Evolutionary conservation across 1,284 basidiomycete species (phyloP).

Genomic region (Pascua guehoae): DNA sequence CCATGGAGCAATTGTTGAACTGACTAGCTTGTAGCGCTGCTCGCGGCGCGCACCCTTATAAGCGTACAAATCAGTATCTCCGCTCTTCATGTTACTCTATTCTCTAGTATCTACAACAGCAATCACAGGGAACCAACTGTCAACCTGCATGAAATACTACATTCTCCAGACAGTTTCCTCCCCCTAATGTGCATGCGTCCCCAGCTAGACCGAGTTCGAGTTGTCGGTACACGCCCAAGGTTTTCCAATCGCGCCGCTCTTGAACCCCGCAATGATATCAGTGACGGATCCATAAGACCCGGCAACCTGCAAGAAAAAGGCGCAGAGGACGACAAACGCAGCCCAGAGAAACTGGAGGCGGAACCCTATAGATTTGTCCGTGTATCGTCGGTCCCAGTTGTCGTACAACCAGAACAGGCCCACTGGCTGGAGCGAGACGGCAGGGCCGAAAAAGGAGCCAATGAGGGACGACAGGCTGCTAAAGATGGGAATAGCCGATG

Average conservation of each 20-base stretch:
- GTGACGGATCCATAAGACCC: conserved; percentile 35
- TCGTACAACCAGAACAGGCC: conserved; percentile 31
- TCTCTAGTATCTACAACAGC: no score
- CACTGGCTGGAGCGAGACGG: conserved; percentile 22
- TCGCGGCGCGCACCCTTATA: no score
- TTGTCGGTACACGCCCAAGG: conserved; percentile 45
- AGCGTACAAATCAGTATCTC: no score
- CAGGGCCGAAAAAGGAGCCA: conserved; percentile 22
- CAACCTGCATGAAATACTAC: no score
- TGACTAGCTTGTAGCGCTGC: no score
- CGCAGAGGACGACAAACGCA: conserved; percentile 24
- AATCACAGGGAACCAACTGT: no score
- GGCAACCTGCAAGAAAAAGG: conserved; percentile 27
- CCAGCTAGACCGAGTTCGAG: conserved; percentile 9
- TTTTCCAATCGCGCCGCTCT: conserved; percentile 30
- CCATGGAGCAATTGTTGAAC: no score
- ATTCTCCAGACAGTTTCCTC: no score
- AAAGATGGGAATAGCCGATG: conserved; percentile 48
- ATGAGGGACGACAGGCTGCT: conserved; percentile 30
- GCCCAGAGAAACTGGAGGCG: conserved; percentile 23
- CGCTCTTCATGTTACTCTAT: no score
- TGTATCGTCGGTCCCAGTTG: conserved; percentile 23
- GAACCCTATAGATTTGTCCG: conserved; percentile 7
- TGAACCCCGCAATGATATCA: conserved; percentile 15
- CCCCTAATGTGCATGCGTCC: no score